Percentiles rank a stretch among this genome's conserved stretches.
Conservation (phyloP, 768 basidiomycete species). For the Boletus subcaerulescens region DNA sequence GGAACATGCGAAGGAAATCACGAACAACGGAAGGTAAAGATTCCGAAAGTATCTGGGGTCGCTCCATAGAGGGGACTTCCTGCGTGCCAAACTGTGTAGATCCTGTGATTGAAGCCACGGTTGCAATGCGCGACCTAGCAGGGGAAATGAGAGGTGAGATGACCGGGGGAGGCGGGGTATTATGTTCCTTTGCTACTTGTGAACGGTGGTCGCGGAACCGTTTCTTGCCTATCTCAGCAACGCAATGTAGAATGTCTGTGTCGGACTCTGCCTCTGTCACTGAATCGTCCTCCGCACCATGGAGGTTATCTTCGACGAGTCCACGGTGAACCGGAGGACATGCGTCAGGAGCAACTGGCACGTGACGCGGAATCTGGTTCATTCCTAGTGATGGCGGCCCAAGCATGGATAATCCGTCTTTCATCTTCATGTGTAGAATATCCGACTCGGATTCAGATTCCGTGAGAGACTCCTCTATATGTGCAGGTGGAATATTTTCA, state of each 20-base stretch:
- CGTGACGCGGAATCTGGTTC: not conserved
- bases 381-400: not conserved
- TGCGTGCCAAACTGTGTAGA: conserved; percentile 2
- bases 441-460: conserved; percentile 30
- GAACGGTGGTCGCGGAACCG: not conserved
- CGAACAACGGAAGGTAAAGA: conserved; percentile 29
- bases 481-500: conserved; percentile 1
- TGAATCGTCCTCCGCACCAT: conserved; percentile 22
- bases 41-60: conserved; percentile 1
- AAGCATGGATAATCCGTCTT: not conserved
- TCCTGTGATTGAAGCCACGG: not conserved
- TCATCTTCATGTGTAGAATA: conserved; percentile 9
- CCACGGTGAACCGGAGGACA: not conserved
- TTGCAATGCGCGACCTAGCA: conserved; percentile 13
- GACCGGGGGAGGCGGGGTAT: conserved; percentile 8
- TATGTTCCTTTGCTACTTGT: conserved; percentile 1
- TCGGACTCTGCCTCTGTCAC: conserved; percentile 35
- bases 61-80: conserved; percentile 8
- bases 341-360: not conserved
- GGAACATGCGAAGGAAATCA: conserved; percentile 33
- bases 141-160: conserved; percentile 31
- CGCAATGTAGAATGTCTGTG: conserved; percentile 21
- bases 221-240: conserved; percentile 17
- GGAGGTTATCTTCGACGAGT: not conserved
- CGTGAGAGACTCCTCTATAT: conserved; percentile 29